Evolutionary conservation across 345 rosid species (phyloP).

Genomic region (Aegle marmelos): DNA sequence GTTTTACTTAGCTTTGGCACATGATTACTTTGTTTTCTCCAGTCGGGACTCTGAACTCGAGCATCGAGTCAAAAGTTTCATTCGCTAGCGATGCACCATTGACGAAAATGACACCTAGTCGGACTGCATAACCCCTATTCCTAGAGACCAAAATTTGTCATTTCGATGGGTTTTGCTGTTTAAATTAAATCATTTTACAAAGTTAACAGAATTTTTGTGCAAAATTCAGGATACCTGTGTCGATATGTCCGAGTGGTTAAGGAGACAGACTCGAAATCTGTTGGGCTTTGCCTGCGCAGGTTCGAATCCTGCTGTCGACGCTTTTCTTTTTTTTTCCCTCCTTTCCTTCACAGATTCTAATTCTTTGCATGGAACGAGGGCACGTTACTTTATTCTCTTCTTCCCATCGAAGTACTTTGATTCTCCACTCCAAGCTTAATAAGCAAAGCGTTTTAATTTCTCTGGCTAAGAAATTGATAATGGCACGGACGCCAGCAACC

Average conservation of each 20-base stretch:
- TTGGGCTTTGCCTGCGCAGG: constrained; percentile 99
- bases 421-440: not conserved
- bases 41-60: too few species aligned
- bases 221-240: not conserved
- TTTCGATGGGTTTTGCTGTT: too few species aligned
- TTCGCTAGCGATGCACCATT: too few species aligned
- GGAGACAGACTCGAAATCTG: constrained; percentile 99
- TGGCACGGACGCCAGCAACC: constrained; percentile 19
- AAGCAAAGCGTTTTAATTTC: not conserved
- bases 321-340: not conserved
- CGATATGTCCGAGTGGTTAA: constrained; percentile 98
- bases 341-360: too few species aligned
- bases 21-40: too few species aligned
- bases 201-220: fast-evolving
- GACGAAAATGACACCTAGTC: too few species aligned
- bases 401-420: not conserved
- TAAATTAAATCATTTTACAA: too few species aligned
- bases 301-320: constrained; percentile 99
- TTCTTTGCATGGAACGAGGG: constrained; percentile 24
- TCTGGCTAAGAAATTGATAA: not conserved
- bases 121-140: too few species aligned
- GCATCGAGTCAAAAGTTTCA: too few species aligned
- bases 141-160: too few species aligned
- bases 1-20: too few species aligned
- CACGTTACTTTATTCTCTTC: constrained; percentile 35